Evolutionary conservation across 805 yeast genomes (phyloP).

Genomic region (Suhomyces sp.): DNA sequence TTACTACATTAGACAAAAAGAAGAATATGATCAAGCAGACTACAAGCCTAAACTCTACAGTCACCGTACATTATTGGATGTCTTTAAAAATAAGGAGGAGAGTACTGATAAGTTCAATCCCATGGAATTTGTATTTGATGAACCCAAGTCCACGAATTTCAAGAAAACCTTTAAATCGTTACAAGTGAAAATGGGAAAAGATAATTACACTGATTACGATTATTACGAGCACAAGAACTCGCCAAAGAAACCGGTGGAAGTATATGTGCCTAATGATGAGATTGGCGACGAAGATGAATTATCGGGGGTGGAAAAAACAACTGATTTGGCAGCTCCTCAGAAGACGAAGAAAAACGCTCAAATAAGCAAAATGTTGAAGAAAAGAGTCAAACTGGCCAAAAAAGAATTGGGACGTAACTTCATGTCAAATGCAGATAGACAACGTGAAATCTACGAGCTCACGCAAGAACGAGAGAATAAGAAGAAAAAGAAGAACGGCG

Average conservation of each 20-base stretch:
- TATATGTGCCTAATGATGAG: conserved; percentile 20
- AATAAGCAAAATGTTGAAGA: conserved; percentile 12
- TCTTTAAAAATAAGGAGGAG: conserved; percentile 34
- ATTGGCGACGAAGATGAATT: conserved; percentile 16
- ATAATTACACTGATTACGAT: conserved; percentile 35
- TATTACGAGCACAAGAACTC: conserved; percentile 26
- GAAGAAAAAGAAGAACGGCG: conserved; percentile 7
- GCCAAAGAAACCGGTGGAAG: conserved; percentile 14
- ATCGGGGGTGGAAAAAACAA: background rate
- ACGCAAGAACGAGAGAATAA: conserved; percentile 4
- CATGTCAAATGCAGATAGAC: conserved; percentile 11
- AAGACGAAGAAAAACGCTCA: conserved; percentile 13
- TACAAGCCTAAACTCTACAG: conserved; percentile 38
- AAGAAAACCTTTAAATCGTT: conserved; percentile 28
- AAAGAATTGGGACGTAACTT: conserved; percentile 22
- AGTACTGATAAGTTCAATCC: conserved; percentile 35
- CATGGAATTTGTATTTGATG: conserved; percentile 39
- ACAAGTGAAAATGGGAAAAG: conserved; percentile 29
- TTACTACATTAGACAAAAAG: conserved; percentile 39
- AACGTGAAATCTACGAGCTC: conserved; percentile 7
- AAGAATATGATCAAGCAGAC: conserved; percentile 31
- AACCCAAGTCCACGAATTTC: conserved; percentile 16
- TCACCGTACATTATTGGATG: conserved; percentile 40
- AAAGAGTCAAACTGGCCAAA: conserved; percentile 22
- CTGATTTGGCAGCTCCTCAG: conserved; percentile 1